Percentiles rank a stretch among this genome's conserved stretches.
Conservation (phyloP, 73 alveolate genomes). For the Tetrahymena borealis region DNA sequence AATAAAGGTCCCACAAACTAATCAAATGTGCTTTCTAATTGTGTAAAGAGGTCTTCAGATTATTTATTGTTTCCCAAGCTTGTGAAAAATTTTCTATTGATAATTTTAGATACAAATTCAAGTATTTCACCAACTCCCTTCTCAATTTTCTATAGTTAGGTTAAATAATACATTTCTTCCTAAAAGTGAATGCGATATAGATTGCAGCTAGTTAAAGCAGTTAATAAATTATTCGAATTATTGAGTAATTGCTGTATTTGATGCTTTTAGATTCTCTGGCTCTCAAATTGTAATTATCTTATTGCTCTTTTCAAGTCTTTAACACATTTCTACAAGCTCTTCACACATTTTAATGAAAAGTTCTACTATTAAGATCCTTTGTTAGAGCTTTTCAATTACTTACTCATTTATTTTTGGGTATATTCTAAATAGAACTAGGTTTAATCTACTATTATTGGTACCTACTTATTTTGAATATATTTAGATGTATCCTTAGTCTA, state of each 20-base stretch:
- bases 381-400: background rate
- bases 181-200: background rate
- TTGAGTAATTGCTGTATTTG: background rate
- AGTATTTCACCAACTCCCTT: background rate
- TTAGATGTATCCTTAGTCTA: too few relatives aligned
- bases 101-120: background rate
- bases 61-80: background rate
- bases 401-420: background rate
- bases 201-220: background rate
- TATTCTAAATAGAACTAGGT: too few relatives aligned
- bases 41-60: background rate
- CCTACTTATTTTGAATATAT: too few relatives aligned
- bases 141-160: background rate
- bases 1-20: background rate
- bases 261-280: background rate
- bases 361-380: background rate
- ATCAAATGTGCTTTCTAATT: slow-evolving; percentile 1
- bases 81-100: background rate
- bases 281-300: background rate
- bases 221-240: background rate
- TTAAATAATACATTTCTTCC: background rate
- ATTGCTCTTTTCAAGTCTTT: background rate
- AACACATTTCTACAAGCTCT: background rate
- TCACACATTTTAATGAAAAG: background rate
- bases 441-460: too few relatives aligned